Evolutionary conservation across 2,329 filamentous ascomycete species (phyloP).

Genomic region (Neopestalotiopsis sp.): DNA sequence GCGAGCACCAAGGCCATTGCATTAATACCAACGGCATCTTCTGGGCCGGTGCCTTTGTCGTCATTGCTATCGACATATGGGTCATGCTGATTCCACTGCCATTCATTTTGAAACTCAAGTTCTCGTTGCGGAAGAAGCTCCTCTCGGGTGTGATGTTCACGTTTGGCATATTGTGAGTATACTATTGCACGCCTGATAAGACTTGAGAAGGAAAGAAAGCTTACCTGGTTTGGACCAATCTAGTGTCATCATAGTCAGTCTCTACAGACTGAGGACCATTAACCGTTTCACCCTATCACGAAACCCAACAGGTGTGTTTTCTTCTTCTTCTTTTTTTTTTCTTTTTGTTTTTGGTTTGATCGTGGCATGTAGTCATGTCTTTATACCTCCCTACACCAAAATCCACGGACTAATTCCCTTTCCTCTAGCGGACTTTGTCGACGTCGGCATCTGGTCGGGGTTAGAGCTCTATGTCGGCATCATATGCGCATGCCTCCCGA

Average conservation of each 20-base stretch:
- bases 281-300: slow-evolving; percentile 34
- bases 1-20: slow-evolving; percentile 51
- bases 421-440: slow-evolving; percentile 40
- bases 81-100: slow-evolving; percentile 56
- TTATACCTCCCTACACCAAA: too few relatives aligned
- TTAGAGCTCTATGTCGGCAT: slow-evolving; percentile 45
- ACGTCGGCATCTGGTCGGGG: slow-evolving; percentile 39
- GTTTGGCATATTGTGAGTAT: slow-evolving; percentile 46
- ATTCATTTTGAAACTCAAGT: slow-evolving; percentile 45
- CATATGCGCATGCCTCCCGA: slow-evolving; percentile 45
- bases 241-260: slow-evolving; percentile 38
- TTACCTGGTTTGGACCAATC: not conserved
- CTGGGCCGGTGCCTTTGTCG: slow-evolving; percentile 58
- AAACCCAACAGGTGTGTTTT: not conserved
- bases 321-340: not conserved
- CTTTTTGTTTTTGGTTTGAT: not conserved
- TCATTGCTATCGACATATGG: slow-evolving; percentile 57
- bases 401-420: slow-evolving; percentile 26
- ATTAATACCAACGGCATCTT: slow-evolving; percentile 52
- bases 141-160: slow-evolving; percentile 56
- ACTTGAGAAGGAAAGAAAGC: not conserved
- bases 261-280: slow-evolving; percentile 41
- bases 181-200: not conserved
- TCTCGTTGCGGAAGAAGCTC: slow-evolving; percentile 54
- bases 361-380: not conserved